A percentile compares a stretch with the other conserved stretches of the same genome.
Conservation (phyloP, 192 early-diverging fungal genomes). For the Coemansia sp. region DNA sequence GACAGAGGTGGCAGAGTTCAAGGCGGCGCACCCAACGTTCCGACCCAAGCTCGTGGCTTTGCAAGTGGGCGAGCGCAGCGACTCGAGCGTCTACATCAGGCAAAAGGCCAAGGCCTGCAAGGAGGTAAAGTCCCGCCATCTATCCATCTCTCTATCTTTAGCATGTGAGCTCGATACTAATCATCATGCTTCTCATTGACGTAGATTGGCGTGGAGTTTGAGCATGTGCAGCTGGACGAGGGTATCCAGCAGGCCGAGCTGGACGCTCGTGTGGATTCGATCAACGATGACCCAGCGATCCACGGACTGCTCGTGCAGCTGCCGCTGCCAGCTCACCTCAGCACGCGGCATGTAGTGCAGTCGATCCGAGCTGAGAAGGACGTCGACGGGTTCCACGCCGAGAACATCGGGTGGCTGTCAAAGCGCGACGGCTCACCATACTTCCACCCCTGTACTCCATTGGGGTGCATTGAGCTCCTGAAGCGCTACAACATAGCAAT, state of each 20-base stretch:
- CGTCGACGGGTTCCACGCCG: constrained; percentile 98
- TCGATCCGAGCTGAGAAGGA: constrained; percentile 86
- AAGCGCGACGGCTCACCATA: constrained; percentile 76
- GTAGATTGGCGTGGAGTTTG: constrained; percentile 77
- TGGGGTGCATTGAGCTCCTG: constrained; percentile 87
- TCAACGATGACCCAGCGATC: constrained; percentile 79
- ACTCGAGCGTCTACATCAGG: constrained; percentile 89
- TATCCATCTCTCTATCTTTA: too few species aligned
- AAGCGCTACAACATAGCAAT: constrained; percentile 64
- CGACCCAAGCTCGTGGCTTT: constrained; percentile 83
- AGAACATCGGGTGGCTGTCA: constrained; percentile 88
- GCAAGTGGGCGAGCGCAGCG: constrained; percentile 90
- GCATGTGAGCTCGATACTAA: too few species aligned
- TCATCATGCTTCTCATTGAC: not conserved
- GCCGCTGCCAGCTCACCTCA: constrained; percentile 84
- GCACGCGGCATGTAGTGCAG: constrained; percentile 80
- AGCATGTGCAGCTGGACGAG: constrained; percentile 63
- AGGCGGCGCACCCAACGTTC: constrained; percentile 65
- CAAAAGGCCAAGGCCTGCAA: constrained; percentile 90
- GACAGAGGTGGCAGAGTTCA: constrained; percentile 63
- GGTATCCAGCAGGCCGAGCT: constrained; percentile 70
- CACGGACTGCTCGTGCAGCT: constrained; percentile 97
- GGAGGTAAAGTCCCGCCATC: constrained; percentile 49
- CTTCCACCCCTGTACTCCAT: constrained; percentile 97
- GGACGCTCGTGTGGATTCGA: constrained; percentile 59